phyloP scores from a whole-genome alignment of 768 basidiomycete genomes.

The Lentinula edodes region DNA sequence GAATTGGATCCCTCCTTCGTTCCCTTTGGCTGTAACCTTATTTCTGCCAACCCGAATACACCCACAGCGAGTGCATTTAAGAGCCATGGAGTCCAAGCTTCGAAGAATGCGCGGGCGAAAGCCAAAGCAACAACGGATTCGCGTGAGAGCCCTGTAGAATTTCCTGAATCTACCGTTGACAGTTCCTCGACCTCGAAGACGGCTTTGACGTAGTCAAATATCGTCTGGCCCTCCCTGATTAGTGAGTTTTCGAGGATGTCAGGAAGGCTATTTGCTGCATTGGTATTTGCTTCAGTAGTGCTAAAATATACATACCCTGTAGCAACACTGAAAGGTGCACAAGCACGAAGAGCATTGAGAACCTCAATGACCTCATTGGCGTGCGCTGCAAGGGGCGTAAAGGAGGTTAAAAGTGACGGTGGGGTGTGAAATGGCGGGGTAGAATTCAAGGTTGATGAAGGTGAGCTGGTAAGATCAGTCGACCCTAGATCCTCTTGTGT shows the following conservation, averaged over 20 bases:
- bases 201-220: slow-evolving; percentile 40
- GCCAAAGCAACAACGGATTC: slow-evolving; percentile 33
- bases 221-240: slow-evolving; percentile 32
- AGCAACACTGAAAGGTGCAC: slow-evolving; percentile 61
- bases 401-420: slow-evolving; percentile 65
- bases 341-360: slow-evolving; percentile 76
- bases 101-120: slow-evolving; percentile 52
- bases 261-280: slow-evolving; percentile 27
- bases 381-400: slow-evolving; percentile 68
- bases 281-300: neutral
- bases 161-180: slow-evolving; percentile 11
- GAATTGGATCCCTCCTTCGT: neutral
- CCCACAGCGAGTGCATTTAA: slow-evolving; percentile 67
- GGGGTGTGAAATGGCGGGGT: slow-evolving; percentile 51
- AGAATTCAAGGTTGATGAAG: slow-evolving; percentile 18
- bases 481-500: slow-evolving; percentile 7
- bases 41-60: slow-evolving; percentile 48
- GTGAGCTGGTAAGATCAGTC: slow-evolving; percentile 12
- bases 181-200: slow-evolving; percentile 10
- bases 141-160: slow-evolving; percentile 8
- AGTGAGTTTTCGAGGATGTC: slow-evolving; percentile 48
- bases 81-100: slow-evolving; percentile 65
- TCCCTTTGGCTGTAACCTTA: neutral
- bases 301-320: neutral
- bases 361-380: slow-evolving; percentile 69